Evolutionary conservation across 306 rosid species (phyloP), one percentile per base, ranked within the genome.

Genomic region (Acacia acuminata): DNA sequence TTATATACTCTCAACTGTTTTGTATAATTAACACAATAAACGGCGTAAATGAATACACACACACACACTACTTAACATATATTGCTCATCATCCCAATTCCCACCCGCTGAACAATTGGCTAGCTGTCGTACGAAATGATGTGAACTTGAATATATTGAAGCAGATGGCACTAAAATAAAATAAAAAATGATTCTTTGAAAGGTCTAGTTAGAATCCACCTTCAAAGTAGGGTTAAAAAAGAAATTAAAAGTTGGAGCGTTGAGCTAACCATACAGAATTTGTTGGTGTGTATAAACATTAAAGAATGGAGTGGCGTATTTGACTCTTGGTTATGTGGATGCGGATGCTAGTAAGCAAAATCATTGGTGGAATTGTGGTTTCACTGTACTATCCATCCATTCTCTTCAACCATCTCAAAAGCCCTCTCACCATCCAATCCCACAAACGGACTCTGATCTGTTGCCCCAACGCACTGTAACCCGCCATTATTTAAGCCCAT

Each of bases 371-470:
- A 67, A 13, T 66, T 16, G 13, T 67, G 13, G 19, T 1, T 67
- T 13, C 34, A 64, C 67, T 24, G 60, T 53, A 53, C 10, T 2
- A 48, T 53, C n/a, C 60, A 53, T 34, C 30, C 73, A 61, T 64
- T 75, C 79, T 51, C 82, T 87, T 87, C 40, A 87, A 77, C 79
- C 32, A 53, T 36, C 79, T 67, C 79, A 67, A 81, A 67, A 48
- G 88, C 88, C 82, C 66, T 32, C 79, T 84, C 90, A 84, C 71
- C 83, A 47, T 84, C 88, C 90, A 79, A 79, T 84, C 82, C 40
- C 19, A 67, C 64, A 3, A 3, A 8, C 45, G 77, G 82, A 68
- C 55, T 60, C 82, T 74, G 14, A 20, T 32, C 27, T 69, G 44
- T 63, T 25, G 42, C 78, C 45, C 48, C 81, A 79, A 82, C 80